A percentile compares a stretch with the other conserved stretches of the same genome.
Evolutionary conservation across 148 eudicot species (phyloP).

Genomic region (Suaeda aralocaspica): DNA sequence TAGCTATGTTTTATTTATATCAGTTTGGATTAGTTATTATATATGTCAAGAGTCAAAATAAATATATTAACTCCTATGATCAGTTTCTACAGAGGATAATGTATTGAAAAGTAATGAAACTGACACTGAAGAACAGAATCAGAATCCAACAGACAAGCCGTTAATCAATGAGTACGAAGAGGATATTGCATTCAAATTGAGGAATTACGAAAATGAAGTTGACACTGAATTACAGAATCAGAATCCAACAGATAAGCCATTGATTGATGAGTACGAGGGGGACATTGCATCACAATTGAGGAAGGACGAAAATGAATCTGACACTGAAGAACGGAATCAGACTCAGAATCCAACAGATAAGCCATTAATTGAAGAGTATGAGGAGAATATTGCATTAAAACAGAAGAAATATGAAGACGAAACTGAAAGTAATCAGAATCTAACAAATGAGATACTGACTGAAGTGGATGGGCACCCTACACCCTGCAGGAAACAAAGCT

Average conservation of each 20-base stretch:
- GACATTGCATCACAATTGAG: too few relatives aligned
- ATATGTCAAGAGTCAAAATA: conserved; percentile 4
- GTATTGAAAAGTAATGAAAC: conserved; percentile 28
- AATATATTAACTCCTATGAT: not conserved
- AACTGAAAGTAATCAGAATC: not conserved
- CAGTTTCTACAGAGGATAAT: conserved; percentile 20
- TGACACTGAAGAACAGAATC: conserved; percentile 42
- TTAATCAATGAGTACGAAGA: conserved; percentile 39
- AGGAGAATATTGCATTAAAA: conserved; percentile 16
- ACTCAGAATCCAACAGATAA: conserved; percentile 34
- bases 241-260: not conserved
- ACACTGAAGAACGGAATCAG: conserved; percentile 40
- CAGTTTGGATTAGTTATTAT: not conserved
- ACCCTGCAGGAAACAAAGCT: conserved; percentile 33
- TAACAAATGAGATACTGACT: conserved; percentile 14
- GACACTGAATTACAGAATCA: not conserved
- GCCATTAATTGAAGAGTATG: conserved; percentile 33
- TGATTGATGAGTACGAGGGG: too few relatives aligned
- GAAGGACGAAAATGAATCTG: conserved; percentile 46
- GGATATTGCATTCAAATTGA: not conserved
- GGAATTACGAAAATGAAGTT: conserved; percentile 1
- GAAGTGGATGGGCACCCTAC: conserved; percentile 32
- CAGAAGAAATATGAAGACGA: not conserved
- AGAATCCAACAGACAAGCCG: conserved; percentile 30
- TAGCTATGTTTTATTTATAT: not conserved